phyloP scores from a whole-genome alignment of 1,284 basidiomycete genomes.

The Cryptococcus jaspeensis region DNA sequence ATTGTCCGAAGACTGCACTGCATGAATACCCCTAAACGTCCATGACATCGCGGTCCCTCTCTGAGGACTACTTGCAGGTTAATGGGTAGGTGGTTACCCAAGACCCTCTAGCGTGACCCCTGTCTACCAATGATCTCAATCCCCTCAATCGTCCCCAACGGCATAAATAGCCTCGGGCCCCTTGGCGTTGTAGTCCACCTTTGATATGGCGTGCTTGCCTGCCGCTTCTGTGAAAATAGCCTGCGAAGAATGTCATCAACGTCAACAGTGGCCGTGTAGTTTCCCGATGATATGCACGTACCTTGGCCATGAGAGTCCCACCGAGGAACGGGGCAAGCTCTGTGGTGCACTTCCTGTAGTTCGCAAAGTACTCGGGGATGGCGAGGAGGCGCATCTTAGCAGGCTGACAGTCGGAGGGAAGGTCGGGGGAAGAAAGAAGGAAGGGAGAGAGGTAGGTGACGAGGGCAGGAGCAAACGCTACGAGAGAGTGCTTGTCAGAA shows the following conservation, averaged over 20 bases:
- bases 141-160: conserved; percentile 21
- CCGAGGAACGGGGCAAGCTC: conserved; percentile 83
- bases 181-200: conserved; percentile 50
- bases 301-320: conserved; percentile 82
- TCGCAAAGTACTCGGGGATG: conserved; percentile 90
- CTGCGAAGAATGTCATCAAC: conserved; percentile 12
- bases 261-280: not conserved
- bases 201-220: conserved; percentile 47
- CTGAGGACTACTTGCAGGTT: too few species aligned
- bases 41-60: too few species aligned
- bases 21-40: too few species aligned
- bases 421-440: conserved; percentile 63
- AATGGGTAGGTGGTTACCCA: too few species aligned
- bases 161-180: conserved; percentile 48
- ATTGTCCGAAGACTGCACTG: not conserved
- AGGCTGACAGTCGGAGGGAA: conserved; percentile 58
- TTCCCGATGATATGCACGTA: conserved; percentile 45
- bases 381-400: conserved; percentile 64
- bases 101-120: too few species aligned
- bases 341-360: conserved; percentile 80
- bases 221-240: conserved; percentile 41
- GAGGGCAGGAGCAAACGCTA: conserved; percentile 59
- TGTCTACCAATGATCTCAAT: not conserved
- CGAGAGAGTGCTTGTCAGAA: not conserved
- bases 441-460: conserved; percentile 72